A percentile compares a stretch with the other conserved stretches of the same genome.
Conservation (phyloP, 148 eudicot species). For the Fagopyrum esculentum region DNA sequence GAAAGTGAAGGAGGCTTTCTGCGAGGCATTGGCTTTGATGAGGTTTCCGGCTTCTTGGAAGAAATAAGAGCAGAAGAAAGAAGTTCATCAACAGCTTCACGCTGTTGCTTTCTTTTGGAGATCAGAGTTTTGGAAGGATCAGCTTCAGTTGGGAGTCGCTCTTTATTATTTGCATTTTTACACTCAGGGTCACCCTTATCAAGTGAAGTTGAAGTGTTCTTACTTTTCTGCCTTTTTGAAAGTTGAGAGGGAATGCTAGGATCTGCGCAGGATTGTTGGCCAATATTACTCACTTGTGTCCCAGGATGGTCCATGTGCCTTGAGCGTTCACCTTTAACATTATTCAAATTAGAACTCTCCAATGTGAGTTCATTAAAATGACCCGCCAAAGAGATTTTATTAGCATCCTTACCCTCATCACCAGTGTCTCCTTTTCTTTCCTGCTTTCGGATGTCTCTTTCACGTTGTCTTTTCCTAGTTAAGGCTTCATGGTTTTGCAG, state of each 20-base stretch:
- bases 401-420: conserved; percentile 18
- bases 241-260: conserved; percentile 11
- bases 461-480: conserved; percentile 21
- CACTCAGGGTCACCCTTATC: conserved; percentile 21
- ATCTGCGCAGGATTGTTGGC: conserved; percentile 22
- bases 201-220: conserved; percentile 19
- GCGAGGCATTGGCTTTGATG: conserved; percentile 32
- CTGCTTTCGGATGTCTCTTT: conserved; percentile 16
- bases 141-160: conserved; percentile 26
- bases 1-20: conserved; percentile 45
- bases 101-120: conserved; percentile 68
- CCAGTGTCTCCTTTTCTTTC: conserved; percentile 19
- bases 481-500: conserved; percentile 6
- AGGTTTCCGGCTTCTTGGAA: conserved; percentile 59
- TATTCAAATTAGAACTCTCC: conserved; percentile 16
- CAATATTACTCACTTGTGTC: conserved; percentile 9
- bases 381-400: conserved; percentile 19
- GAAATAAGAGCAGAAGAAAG: conserved; percentile 90
- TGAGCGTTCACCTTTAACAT: conserved; percentile 15
- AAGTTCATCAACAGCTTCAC: conserved; percentile 93
- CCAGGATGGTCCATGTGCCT: conserved; percentile 20
- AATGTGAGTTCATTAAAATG: conserved; percentile 9
- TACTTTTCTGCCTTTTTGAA: conserved; percentile 24
- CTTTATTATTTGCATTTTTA: conserved; percentile 27
- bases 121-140: conserved; percentile 36